These are phyloP conservation scores for Sugiyamaella mastotermitis DNA, from an alignment of 805 yeast species.

Conservation along the genomic window DNA sequence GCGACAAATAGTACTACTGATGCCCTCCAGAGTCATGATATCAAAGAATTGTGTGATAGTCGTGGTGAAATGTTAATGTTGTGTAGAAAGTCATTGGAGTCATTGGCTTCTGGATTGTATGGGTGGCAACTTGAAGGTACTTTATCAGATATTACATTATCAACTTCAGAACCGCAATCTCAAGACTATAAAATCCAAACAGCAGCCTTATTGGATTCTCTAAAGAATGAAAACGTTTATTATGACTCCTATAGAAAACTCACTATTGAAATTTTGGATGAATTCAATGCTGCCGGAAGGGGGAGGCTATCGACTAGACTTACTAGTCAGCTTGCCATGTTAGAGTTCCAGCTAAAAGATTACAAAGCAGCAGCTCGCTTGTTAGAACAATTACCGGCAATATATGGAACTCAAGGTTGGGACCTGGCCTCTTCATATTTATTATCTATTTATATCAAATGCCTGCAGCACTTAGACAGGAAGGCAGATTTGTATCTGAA, in stretches of 20 bases:
- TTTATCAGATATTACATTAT: constrained; percentile 24
- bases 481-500: too few species aligned
- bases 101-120: constrained; percentile 19
- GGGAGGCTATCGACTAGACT: constrained; percentile 66
- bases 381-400: constrained; percentile 61
- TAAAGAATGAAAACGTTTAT: constrained; percentile 26
- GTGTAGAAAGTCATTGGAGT: constrained; percentile 34
- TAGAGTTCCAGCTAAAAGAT: constrained; percentile 53
- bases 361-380: constrained; percentile 57
- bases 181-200: not conserved
- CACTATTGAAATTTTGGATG: constrained; percentile 52
- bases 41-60: constrained; percentile 33
- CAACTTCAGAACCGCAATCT: constrained; percentile 3
- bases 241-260: constrained; percentile 40
- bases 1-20: constrained; percentile 13
- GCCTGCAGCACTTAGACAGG: too few species aligned
- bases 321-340: constrained; percentile 70
- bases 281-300: constrained; percentile 46
- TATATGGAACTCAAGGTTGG: constrained; percentile 72
- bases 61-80: constrained; percentile 38
- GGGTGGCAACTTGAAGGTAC: constrained; percentile 29
- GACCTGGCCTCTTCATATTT: constrained; percentile 58
- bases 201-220: not conserved
- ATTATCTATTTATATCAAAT: constrained; percentile 60
- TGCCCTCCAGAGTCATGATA: constrained; percentile 24